Evolutionary conservation across 345 rosid genomes (phyloP), one percentile per base, ranked within the genome.

Genomic region (Orychophragmus violaceus): DNA sequence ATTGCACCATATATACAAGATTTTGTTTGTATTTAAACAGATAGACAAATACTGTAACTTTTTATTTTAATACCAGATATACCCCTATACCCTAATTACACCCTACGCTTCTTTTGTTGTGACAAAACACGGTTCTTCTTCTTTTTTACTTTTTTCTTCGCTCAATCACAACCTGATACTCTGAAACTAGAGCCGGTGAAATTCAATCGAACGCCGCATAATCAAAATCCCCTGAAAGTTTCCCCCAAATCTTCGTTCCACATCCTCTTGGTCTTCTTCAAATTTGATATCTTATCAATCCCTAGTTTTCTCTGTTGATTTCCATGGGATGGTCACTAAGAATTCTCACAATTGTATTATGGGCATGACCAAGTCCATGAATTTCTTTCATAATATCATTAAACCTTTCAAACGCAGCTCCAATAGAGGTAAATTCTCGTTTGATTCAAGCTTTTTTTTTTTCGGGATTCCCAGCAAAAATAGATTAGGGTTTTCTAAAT

Each of bases 401-500:
- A n/a, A n/a, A n/a, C n/a, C n/a, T n/a, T n/a, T n/a, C n/a, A n/a
- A n/a, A n/a, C n/a, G n/a, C n/a, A n/a, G n/a, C n/a, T n/a, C n/a
- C n/a, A n/a, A n/a, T n/a, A n/a, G n/a, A 85, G 86, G 97, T 93
- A 61, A 59, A 29, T 7, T 44, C 21, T 69, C 72, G 65, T 69
- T 23, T 50, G 39, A 14, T 4, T 23, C 3, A 11, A 22, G 5
- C 41, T 35, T 13, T 28, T 36, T 0, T 24, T 28, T 48, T 16
- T 30, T n/a, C n/a, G n/a, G n/a, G n/a, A n/a, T n/a, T n/a, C n/a
- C n/a, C n/a, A n/a, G n/a, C n/a, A n/a, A n/a, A n/a, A n/a, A n/a
- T n/a, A n/a, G n/a, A n/a, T n/a, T n/a, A n/a, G n/a, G n/a, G n/a
- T n/a, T n/a, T n/a, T n/a, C n/a, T n/a, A n/a, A n/a, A n/a, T n/a